Conservation (phyloP, 2,329 filamentous ascomycete species). For the Fusarium haematococcum region DNA sequence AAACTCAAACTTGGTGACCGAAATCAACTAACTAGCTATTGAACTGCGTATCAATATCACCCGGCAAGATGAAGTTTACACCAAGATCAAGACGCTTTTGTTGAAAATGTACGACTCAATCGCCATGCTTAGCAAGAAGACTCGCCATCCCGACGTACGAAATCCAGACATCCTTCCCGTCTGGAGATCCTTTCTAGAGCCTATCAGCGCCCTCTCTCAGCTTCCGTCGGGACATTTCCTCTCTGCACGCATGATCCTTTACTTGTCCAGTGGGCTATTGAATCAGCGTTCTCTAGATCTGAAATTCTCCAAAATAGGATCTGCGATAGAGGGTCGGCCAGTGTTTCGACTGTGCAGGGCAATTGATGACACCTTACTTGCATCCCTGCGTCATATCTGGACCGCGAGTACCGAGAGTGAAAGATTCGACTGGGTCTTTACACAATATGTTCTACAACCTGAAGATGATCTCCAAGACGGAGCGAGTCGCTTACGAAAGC, state of each 20-base stretch:
- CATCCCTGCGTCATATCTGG: neutral
- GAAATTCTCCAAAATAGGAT: neutral
- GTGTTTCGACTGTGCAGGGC: neutral
- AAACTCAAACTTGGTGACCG: neutral
- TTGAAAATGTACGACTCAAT: neutral
- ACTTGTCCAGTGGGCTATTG: neutral
- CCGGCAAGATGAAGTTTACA: neutral
- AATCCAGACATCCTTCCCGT: neutral
- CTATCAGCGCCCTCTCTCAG: neutral
- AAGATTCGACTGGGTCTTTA: conserved; percentile 10
- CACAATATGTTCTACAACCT: neutral
- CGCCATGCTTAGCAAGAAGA: neutral
- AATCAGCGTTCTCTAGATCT: neutral
- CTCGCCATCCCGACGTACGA: neutral
- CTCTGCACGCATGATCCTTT: neutral
- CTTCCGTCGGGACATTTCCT: neutral
- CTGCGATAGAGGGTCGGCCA: neutral
- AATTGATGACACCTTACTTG: neutral
- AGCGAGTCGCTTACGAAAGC: neutral
- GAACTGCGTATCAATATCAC: neutral
- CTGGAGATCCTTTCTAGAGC: neutral
- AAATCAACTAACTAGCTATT: neutral
- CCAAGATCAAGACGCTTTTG: neutral
- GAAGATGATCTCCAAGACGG: neutral
- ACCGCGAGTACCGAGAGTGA: neutral